Base-by-base conservation (phyloP, 805 yeast species). In the Lipomyces chichibuensis region DNA sequence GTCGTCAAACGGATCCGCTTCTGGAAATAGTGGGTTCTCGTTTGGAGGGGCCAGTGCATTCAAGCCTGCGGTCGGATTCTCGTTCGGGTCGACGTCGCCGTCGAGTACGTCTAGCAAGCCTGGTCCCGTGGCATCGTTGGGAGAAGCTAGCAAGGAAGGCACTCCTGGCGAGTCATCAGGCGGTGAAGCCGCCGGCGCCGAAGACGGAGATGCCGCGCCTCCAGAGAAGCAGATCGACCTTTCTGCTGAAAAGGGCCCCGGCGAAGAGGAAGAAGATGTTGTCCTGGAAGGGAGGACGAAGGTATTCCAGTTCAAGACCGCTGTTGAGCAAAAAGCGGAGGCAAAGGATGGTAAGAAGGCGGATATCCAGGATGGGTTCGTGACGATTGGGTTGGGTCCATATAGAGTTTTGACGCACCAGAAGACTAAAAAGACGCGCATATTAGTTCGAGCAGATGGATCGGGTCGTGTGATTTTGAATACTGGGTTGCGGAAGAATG, bases 401-500 rank as follows among this genome's bases (percentile, higher is more conserved):
- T 81, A 92, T 72, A 90, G 91, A 74, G 81, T 94, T 13, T 80
- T 94, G 64, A 86, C 84, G 65, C 83, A 88, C 73, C 83, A 83
- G 61, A 82, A 80, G 1, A 87, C 89, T 9, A 79, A 81, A 27
- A 91, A 91, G 75, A 76, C 87, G 2, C 86, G 98, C 76, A 79
- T 91, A 14, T 79, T 94, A 49, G 84, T 94, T 25, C 86, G 98
- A 74, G 91, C 97, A 0, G 98, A 93, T 65, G 97, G 97, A 35
- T 87, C 92, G 52, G 88, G 89, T 52, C 85, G 96, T 72, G 87
- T 92, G 17, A 77, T 94, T 57, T 78, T 94, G 67, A 94, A 94
- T 76, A 81, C 87, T 14, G 43, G 57, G 51, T 52, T 72, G n/a
- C 64, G 66, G 46, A 58, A 61, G 20, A 65, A 58, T 14, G 80